phyloP scores from a whole-genome alignment of 352 stramenopile genomes.

The Phytophthora pisi region DNA sequence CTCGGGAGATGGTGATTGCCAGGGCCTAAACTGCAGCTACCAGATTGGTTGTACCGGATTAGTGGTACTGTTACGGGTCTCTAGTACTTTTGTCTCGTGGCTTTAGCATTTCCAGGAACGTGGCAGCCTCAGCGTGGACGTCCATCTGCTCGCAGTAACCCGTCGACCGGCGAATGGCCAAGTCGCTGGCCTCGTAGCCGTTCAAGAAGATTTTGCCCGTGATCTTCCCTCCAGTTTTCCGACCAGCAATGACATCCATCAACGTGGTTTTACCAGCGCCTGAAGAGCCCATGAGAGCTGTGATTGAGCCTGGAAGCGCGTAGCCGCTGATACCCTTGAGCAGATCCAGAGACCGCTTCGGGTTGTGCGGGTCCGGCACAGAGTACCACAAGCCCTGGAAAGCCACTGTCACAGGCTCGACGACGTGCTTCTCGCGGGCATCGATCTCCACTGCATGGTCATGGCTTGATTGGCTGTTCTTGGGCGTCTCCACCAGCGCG shows the following conservation, averaged over 20 bases:
- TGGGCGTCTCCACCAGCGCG: constrained; percentile 23
- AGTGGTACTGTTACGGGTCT: too few species aligned
- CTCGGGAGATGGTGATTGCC: too few species aligned
- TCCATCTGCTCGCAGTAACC: constrained; percentile 49
- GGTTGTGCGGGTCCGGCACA: constrained; percentile 27
- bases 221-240: constrained; percentile 43
- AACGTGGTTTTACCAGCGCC: constrained; percentile 44
- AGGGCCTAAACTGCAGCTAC: too few species aligned
- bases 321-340: constrained; percentile 24
- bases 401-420: constrained; percentile 33
- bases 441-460: constrained; percentile 15
- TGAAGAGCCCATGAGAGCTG: constrained; percentile 54
- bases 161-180: constrained; percentile 33
- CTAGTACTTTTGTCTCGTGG: too few species aligned
- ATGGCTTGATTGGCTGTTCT: constrained; percentile 14
- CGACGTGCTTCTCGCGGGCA: constrained; percentile 34
- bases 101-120: too few species aligned
- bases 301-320: constrained; percentile 43
- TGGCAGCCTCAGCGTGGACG: constrained; percentile 38
- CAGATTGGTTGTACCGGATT: too few species aligned
- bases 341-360: constrained; percentile 37
- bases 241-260: constrained; percentile 91
- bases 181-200: constrained; percentile 36
- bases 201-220: constrained; percentile 15
- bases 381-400: constrained; percentile 42